These are phyloP conservation scores for Euryodendron excelsum DNA, from an alignment of 148 eudicot species.

Conservation along the genomic window DNA sequence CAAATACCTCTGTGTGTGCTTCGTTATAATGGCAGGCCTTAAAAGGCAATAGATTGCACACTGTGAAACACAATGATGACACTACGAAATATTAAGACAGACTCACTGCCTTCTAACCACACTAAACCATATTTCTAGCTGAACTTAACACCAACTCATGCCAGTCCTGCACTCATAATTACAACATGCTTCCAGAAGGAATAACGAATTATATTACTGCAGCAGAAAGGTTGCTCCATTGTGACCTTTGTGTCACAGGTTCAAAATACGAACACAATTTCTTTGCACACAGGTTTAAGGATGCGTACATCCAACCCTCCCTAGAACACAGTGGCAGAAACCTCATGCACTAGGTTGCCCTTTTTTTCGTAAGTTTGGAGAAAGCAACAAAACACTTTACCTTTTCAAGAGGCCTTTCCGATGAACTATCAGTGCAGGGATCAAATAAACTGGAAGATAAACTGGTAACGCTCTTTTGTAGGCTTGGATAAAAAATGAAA, in stretches of 20 bases:
- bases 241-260: too few relatives aligned
- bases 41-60: too few relatives aligned
- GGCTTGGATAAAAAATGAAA: slow-evolving; percentile 77
- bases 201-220: not conserved
- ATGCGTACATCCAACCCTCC: too few relatives aligned
- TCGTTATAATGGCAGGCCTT: too few relatives aligned
- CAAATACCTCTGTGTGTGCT: not conserved
- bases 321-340: too few relatives aligned
- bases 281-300: too few relatives aligned
- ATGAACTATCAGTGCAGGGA: slow-evolving; percentile 94
- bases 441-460: slow-evolving; percentile 95
- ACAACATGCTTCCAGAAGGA: not conserved
- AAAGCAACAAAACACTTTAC: slow-evolving; percentile 22
- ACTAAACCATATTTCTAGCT: slow-evolving; percentile 3
- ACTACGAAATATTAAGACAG: not conserved
- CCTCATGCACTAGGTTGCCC: too few relatives aligned
- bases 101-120: not conserved
- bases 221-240: too few relatives aligned
- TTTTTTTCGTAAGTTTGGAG: not conserved
- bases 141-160: not conserved
- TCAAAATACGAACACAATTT: too few relatives aligned
- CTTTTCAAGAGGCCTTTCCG: slow-evolving; percentile 76
- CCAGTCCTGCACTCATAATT: not conserved
- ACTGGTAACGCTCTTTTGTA: slow-evolving; percentile 96
- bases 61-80: not conserved